These are phyloP conservation scores for Viola pubescens DNA, from an alignment of 441 rosid genomes.

Conservation along the genomic window DNA sequence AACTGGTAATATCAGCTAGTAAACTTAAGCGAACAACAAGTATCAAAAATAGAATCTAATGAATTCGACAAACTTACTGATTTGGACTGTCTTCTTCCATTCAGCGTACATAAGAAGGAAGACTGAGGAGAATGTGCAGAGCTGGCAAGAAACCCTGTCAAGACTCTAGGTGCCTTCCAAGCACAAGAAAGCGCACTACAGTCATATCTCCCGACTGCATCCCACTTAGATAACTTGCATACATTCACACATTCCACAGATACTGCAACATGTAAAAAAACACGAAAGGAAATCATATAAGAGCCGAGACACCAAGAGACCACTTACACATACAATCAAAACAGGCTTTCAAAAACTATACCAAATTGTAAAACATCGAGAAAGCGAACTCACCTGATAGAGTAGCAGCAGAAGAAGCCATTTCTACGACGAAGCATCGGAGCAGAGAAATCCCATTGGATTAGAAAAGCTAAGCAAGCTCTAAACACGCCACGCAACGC, in stretches of 20 bases:
- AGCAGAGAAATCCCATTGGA: conserved; percentile 36
- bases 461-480: conserved; percentile 29
- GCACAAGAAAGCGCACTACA: conserved; percentile 78
- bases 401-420: conserved; percentile 75
- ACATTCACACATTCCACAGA: conserved; percentile 76
- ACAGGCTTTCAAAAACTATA: too few relatives aligned
- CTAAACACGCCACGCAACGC: background rate
- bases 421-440: conserved; percentile 32
- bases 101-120: conserved; percentile 26
- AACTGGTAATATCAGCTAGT: too few relatives aligned
- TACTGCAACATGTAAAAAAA: conserved; percentile 35
- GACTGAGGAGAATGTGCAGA: conserved; percentile 57
- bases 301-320: background rate
- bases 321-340: too few relatives aligned
- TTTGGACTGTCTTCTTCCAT: conserved; percentile 36
- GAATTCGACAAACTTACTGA: conserved; percentile 34
- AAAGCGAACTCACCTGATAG: conserved; percentile 47
- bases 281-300: conserved; percentile 3
- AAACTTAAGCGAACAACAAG: too few relatives aligned
- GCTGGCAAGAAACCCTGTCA: conserved; percentile 83
- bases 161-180: conserved; percentile 83
- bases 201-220: conserved; percentile 55
- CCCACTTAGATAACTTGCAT: conserved; percentile 70
- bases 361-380: background rate
- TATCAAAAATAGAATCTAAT: too few relatives aligned